phyloP scores from a whole-genome alignment of 2,329 filamentous ascomycete genomes.

The Graphium sp. region DNA sequence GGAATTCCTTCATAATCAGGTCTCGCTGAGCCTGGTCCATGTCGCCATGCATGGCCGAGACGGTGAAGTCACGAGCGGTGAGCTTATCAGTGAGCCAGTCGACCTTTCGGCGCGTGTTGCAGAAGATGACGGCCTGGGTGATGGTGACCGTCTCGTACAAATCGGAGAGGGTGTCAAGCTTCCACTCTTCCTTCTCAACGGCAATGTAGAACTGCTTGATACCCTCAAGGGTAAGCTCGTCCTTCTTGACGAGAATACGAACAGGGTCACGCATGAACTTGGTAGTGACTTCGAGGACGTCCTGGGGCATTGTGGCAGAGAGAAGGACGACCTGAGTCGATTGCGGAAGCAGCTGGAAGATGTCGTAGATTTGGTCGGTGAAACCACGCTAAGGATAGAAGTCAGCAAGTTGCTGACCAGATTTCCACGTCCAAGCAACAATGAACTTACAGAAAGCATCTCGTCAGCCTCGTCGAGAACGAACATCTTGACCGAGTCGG shows the following conservation, averaged over 20 bases:
- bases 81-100: constrained; percentile 99
- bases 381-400: constrained; percentile 59
- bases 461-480: constrained; percentile 98
- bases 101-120: constrained; percentile 99
- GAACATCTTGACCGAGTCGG: constrained; percentile 98
- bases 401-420: constrained; percentile 14
- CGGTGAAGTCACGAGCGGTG: constrained; percentile 94
- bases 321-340: constrained; percentile 97
- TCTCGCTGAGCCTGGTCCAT: constrained; percentile 98
- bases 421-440: background rate
- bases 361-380: constrained; percentile 99
- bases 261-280: constrained; percentile 99
- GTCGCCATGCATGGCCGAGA: constrained; percentile 99
- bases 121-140: constrained; percentile 99
- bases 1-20: constrained; percentile 99
- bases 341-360: constrained; percentile 97
- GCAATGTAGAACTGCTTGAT: constrained; percentile 99
- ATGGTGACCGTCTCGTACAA: constrained; percentile 99
- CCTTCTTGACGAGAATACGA: constrained; percentile 98
- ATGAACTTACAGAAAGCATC: constrained; percentile 68
- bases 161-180: constrained; percentile 96
- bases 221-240: constrained; percentile 97
- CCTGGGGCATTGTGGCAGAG: constrained; percentile 96
- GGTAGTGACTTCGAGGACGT: constrained; percentile 97
- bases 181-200: constrained; percentile 99